Base-by-base conservation (phyloP, 106 monocot genomes). In the Allium fistulosum region DNA sequence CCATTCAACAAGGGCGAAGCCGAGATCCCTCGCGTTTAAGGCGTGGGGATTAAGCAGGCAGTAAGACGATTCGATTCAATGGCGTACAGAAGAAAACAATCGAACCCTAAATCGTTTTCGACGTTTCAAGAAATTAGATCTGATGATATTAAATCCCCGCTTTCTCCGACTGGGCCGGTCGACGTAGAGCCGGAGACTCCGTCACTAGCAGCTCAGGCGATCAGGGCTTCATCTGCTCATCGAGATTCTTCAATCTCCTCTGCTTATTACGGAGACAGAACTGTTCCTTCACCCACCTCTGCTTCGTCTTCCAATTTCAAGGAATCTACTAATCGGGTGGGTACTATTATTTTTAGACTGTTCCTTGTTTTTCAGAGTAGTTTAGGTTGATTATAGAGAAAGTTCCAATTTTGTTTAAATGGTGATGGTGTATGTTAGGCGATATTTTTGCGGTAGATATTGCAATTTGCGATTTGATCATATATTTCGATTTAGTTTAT, bases 161-260 rank as follows among this genome's bases (percentile, higher is more conserved):
- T 49, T 27, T 46, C 16, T 17, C 9, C 37, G 72, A 9, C 51
- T 64, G 10, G 56, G 60, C 46, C 49, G n/a, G 65, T 59, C 37
- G 37, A 37, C 7, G 37, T 65, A 37, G 37, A 37, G 7, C 49
- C 11, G 7, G 11, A 57, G 6, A 49, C 81, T 11, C 53, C 80
- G 17, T 49, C 75, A 8, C 77, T 92, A 59, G 92, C 92, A 14
- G 92, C 92, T 8, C 82, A 87, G 84, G 87, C 92, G 63, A 92
- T 92, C 68, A 76, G 77, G 50, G 84, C 82, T 6, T 92, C 91
- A 16, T 80, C 91, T n/a, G 84, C 91, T 26, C 77, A 80, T 59
- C 80, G 84, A 10, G 87, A 85, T 49, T 87, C 91, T 28, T 87
- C 91, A 28, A 68, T 92, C 52, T 87, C 91, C 37, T 92, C 84